These are phyloP conservation scores for Selaginella tamariscina DNA, from an alignment of 75 land plant genomes.

Conservation along the genomic window DNA sequence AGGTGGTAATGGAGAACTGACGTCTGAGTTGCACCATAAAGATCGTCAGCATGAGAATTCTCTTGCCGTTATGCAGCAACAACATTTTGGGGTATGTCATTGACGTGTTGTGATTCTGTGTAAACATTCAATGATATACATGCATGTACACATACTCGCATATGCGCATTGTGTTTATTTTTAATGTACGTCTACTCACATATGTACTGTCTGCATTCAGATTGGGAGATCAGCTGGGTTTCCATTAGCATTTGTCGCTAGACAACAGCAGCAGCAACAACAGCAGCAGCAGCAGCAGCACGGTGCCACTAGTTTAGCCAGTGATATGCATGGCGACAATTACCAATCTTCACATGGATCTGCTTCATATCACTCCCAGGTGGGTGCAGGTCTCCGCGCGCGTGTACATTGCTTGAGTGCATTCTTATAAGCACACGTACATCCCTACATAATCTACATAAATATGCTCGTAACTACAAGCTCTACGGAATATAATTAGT, in stretches of 20 bases:
- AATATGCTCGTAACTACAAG: no score
- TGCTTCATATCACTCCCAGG: not conserved
- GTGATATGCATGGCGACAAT: not conserved
- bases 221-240: conserved; percentile 33
- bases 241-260: conserved; percentile 24
- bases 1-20: conserved; percentile 26
- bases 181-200: no score
- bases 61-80: conserved; percentile 28
- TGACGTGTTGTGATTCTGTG: no score
- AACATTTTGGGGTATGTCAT: conserved; percentile 24
- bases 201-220: no score
- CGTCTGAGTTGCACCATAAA: conserved; percentile 26
- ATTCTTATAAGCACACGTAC: no score
- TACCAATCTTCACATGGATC: not conserved
- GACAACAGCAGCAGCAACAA: conserved; percentile 18
- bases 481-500: no score
- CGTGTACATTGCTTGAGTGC: no score
- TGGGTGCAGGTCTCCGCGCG: no score
- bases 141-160: no score
- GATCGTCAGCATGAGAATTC: conserved; percentile 32
- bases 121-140: no score
- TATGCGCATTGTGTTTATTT: no score
- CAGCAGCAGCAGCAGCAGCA: not conserved
- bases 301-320: not conserved
- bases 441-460: no score